Conservation (phyloP, 305 asterid genomes). For the Plantago coronopus region DNA sequence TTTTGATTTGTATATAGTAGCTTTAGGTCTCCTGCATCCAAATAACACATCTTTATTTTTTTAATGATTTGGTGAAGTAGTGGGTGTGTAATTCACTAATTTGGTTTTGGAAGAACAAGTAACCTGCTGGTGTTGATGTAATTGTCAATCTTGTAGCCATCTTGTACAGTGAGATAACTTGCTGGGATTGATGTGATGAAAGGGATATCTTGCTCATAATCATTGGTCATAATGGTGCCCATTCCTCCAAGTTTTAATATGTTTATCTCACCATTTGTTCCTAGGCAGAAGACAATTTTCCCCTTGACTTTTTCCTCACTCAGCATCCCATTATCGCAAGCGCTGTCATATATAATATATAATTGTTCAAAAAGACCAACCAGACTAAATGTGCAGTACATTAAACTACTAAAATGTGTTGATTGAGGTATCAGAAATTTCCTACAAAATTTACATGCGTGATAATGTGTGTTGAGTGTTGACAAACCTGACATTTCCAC, state of each 20-base stretch:
- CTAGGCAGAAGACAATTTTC: conserved; percentile 54
- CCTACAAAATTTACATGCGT: not conserved
- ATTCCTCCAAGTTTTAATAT: conserved; percentile 40
- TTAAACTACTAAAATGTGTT: not conserved
- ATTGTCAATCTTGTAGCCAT: conserved; percentile 37
- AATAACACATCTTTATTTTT: no score
- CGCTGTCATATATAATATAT: conserved; percentile 47
- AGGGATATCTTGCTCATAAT: conserved; percentile 28
- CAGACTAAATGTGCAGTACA: not conserved
- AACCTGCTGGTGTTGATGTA: conserved; percentile 67
- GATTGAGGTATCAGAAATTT: no score
- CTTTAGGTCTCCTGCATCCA: conserved; percentile 30
- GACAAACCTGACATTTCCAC: conserved; percentile 47
- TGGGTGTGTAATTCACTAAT: no score
- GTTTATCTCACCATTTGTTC: conserved; percentile 23
- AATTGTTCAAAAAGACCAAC: not conserved
- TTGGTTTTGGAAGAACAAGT: not conserved
- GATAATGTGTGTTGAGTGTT: not conserved
- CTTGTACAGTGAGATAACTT: conserved; percentile 26
- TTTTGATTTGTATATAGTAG: conserved; percentile 48
- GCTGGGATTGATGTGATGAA: conserved; percentile 29
- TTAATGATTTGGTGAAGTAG: no score
- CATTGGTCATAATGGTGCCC: conserved; percentile 45
- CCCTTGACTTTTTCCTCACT: conserved; percentile 50
- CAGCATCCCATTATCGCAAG: conserved; percentile 43